Evolutionary conservation across 2,329 filamentous ascomycete species (phyloP).

Genomic region (Aspergillus sergii): DNA sequence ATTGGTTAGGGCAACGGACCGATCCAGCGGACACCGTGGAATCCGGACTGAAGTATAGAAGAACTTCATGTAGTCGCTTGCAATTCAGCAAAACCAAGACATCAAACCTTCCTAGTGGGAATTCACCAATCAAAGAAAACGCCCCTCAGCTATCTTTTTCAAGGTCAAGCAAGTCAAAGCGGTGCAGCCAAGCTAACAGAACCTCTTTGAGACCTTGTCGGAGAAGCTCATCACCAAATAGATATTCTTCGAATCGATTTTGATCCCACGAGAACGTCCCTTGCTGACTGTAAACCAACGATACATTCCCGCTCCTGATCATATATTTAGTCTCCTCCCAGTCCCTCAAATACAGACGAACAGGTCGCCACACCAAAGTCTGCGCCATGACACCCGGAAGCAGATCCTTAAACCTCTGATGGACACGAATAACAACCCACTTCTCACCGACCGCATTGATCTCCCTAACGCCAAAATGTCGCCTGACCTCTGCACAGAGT

Average conservation of each 20-base stretch:
- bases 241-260: background rate
- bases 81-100: background rate
- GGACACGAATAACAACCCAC: background rate
- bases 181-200: background rate
- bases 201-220: slow-evolving; percentile 1
- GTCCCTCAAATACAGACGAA: background rate
- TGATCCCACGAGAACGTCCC: background rate
- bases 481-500: background rate
- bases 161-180: background rate
- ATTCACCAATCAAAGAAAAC: background rate
- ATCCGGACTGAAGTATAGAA: no score
- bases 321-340: background rate
- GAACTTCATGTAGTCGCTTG: no score
- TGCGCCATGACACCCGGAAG: background rate
- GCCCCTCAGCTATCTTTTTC: background rate
- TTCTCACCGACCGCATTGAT: background rate
- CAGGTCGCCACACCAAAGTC: background rate
- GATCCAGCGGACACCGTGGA: no score
- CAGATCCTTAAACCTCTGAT: background rate
- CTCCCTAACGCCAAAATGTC: background rate
- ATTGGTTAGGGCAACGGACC: background rate
- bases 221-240: background rate
- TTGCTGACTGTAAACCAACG: background rate
- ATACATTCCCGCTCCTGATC: background rate
- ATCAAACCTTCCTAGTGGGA: background rate